Conservation (phyloP, 2,329 filamentous ascomycete species). For the Aspergillus ochraceoroseus region DNA sequence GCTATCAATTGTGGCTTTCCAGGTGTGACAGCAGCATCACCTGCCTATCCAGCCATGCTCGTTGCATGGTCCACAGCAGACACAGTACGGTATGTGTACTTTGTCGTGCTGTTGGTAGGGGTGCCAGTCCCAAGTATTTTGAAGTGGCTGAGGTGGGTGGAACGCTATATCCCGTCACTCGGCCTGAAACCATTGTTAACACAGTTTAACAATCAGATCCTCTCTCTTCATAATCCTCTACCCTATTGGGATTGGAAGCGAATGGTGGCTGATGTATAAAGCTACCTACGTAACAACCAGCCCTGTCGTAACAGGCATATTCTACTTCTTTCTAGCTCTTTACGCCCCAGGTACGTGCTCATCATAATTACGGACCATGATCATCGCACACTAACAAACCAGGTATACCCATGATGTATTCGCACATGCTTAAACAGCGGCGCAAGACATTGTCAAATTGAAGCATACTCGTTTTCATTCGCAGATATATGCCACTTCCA, state of each 20-base stretch:
- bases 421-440: conserved; percentile 31
- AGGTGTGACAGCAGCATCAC: conserved; percentile 15
- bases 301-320: conserved; percentile 16
- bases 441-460: conserved; percentile 21
- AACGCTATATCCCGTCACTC: neutral
- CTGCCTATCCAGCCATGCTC: conserved; percentile 25
- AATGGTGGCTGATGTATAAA: conserved; percentile 31
- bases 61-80: conserved; percentile 29
- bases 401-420: conserved; percentile 33
- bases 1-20: conserved; percentile 29
- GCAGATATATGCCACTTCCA: no score
- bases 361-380: no score
- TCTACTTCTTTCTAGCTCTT: conserved; percentile 27
- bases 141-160: conserved; percentile 27
- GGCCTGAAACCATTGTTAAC: neutral
- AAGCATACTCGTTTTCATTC: no score
- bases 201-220: conserved; percentile 20
- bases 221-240: conserved; percentile 29
- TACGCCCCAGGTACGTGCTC: conserved; percentile 28
- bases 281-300: conserved; percentile 16
- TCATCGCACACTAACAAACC: no score
- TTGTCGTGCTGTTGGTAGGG: conserved; percentile 22
- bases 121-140: conserved; percentile 13
- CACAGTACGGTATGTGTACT: conserved; percentile 27
- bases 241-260: conserved; percentile 28